Evolutionary conservation across 2,329 filamentous ascomycete genomes (phyloP), one percentile per base, ranked within the genome.

Genomic region (Trichoderma sp.): DNA sequence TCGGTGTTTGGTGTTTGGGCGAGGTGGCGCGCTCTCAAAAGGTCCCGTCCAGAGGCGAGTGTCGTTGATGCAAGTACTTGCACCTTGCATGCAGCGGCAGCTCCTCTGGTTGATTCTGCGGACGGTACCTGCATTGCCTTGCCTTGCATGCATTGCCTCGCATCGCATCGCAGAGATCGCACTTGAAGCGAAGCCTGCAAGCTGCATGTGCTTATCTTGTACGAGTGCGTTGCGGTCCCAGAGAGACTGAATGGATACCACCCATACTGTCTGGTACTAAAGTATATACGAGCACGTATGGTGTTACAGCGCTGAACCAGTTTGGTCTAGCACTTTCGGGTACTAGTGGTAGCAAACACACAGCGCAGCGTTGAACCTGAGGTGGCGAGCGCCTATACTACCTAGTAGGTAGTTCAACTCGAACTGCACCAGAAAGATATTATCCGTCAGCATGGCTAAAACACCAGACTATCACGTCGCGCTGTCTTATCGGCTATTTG

Each of bases 401-500:
- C 27, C n/a, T n/a, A n/a, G n/a, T n/a, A n/a, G n/a, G n/a, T 27
- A 4, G 27, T 27, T 27, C 2, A 27, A 27, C 10, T 24, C 43
- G 19, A 8, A 4, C 43, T 47, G 43, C 40, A 53, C 49, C 11
- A 49, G 47, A 49, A 33, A 33, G 52, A 31, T 29, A 56, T 31
- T 56, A 31, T 56, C 52, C 52, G 52, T 43, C 40, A 8, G 40
- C 19, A 29, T 19, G 13, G 52, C 27, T 60, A 10, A 21, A 57
- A 57, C 55, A 57, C 19, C 35, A 43, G 31, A 24, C 21, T 33
- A 37, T 67, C 63, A 52, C 53, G 55, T 52, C 47, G 63, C 31
- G 29, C 52, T 40, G 7, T 31, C n/a, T 49, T 35, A 19, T 67
- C 63, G 63, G 63, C 63, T 59, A 55, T 67, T 67, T 5, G n/a